Evolutionary conservation across 225 moss, liverwort and hornwort genomes (phyloP).

Genomic region (Marchantia polymorpha): DNA sequence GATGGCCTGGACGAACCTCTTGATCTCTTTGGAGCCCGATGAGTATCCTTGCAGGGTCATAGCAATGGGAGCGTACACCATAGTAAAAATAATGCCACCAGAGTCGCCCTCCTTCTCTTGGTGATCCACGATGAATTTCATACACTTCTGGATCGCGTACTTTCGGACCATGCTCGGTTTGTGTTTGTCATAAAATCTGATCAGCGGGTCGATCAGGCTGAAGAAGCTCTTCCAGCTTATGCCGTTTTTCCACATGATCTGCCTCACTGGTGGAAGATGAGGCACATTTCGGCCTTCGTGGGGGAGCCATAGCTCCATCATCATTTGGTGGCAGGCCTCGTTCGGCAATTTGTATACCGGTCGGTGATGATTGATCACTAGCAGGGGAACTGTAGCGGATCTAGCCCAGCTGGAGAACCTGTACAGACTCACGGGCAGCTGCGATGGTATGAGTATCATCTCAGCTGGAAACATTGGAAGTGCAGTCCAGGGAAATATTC

Average conservation of each 20-base stretch:
- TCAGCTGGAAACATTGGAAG: conserved; percentile 6
- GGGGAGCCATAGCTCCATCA: conserved; percentile 6
- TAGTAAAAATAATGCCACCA: conserved; percentile 12
- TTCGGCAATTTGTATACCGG: conserved; percentile 14
- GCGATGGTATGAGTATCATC: conserved; percentile 13
- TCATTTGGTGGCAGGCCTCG: background rate
- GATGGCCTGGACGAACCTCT: background rate
- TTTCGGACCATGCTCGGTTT: background rate
- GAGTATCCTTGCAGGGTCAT: conserved; percentile 13
- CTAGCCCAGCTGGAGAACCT: conserved; percentile 16
- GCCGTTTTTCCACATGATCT: background rate
- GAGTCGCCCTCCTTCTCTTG: conserved; percentile 3
- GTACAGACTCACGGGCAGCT: background rate
- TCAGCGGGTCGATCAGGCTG: background rate
- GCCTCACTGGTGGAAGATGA: background rate
- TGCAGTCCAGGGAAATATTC: conserved; percentile 10
- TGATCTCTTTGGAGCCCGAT: background rate
- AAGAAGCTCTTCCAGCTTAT: conserved; percentile 11
- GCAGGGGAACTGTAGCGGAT: conserved; percentile 6
- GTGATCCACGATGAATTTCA: conserved; percentile 10
- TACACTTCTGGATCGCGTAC: conserved; percentile 13
- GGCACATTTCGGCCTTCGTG: background rate
- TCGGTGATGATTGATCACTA: conserved; percentile 8
- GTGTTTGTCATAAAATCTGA: background rate
- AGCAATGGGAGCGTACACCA: background rate